Evolutionary conservation across 2,329 filamentous ascomycete species (phyloP).

Genomic region (Neospermospora avenae): DNA sequence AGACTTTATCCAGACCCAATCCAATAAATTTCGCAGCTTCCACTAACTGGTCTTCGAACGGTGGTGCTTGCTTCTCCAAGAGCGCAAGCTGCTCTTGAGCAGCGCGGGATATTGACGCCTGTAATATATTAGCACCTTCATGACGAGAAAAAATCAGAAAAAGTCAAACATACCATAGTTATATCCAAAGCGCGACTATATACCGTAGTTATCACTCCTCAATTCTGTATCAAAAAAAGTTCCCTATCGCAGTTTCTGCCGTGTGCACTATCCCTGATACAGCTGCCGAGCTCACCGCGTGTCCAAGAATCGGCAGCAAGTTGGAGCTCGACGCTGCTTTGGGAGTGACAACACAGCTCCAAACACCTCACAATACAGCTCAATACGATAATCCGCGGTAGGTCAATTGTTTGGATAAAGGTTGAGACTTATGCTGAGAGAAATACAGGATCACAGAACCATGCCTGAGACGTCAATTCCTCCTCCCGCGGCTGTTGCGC

Average conservation of each 20-base stretch:
- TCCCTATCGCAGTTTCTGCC: background rate
- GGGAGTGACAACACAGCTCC: slow-evolving; percentile 7
- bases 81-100: slow-evolving; percentile 33
- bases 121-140: slow-evolving; percentile 5
- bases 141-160: background rate
- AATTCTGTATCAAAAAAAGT: background rate
- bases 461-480: slow-evolving; percentile 37
- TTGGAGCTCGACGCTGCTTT: background rate
- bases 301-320: slow-evolving; percentile 4
- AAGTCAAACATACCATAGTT: slow-evolving; percentile 19
- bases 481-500: slow-evolving; percentile 63
- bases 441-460: slow-evolving; percentile 5
- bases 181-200: background rate
- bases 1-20: slow-evolving; percentile 26
- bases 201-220: no score
- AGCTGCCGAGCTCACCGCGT: slow-evolving; percentile 3
- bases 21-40: slow-evolving; percentile 36
- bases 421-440: slow-evolving; percentile 1
- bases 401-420: slow-evolving; percentile 13
- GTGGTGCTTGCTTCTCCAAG: slow-evolving; percentile 35
- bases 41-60: slow-evolving; percentile 35
- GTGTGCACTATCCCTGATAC: slow-evolving; percentile 17
- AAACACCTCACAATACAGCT: background rate
- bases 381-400: slow-evolving; percentile 13
- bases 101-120: slow-evolving; percentile 32